Base-by-base conservation (phyloP, 345 rosid species). In the Erucastrum elatum region DNA sequence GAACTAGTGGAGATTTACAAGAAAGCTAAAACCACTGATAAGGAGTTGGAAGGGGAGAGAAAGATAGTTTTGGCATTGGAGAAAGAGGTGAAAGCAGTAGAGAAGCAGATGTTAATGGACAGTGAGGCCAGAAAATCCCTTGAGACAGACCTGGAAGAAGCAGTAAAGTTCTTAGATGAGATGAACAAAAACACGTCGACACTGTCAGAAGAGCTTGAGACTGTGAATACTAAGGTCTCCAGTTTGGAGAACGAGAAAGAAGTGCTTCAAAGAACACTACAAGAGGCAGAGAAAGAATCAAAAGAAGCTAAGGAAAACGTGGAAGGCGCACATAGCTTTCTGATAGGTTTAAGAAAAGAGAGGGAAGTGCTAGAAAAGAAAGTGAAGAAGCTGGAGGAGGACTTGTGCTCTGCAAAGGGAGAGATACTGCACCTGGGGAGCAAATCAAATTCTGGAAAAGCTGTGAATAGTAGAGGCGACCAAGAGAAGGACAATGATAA, bases 321-420 rank as follows among this genome's bases (percentile, higher is more conserved):
- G 53, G 53, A 46, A 46, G 53, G 53, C 53, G 53, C 53, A 11
- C 15, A 46, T 46, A 46, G 53, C 53, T 46, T 46, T 5, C 5
- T 46, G 53, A 46, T 46, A 13, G 5, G 53, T 46, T 6, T 46
- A 6, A 46, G 53, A 46, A 46, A 51, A 51, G 97, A 91, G 84
- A 94, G 95, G 80, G 95, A 90, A 83, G 78, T 68, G 74, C 44
- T 87, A 77, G 91, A 86, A 81, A 92, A 85, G 87, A 89, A 82
- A 78, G 82, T 84, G 29, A 94, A 86, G 89, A 88, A 86, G 84
- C 93, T 92, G 0, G 91, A 88, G 81, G 91, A 85, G 60, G 95
- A 86, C 74, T 74, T 94, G 71, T 90, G 86, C 35, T 82, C 94
- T 25, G 94, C 94, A 7, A 92, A 94, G 81, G 98, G 98, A 3